Conservation (phyloP, 192 early-diverging fungal species). For the Geranomyces variabilis region DNA sequence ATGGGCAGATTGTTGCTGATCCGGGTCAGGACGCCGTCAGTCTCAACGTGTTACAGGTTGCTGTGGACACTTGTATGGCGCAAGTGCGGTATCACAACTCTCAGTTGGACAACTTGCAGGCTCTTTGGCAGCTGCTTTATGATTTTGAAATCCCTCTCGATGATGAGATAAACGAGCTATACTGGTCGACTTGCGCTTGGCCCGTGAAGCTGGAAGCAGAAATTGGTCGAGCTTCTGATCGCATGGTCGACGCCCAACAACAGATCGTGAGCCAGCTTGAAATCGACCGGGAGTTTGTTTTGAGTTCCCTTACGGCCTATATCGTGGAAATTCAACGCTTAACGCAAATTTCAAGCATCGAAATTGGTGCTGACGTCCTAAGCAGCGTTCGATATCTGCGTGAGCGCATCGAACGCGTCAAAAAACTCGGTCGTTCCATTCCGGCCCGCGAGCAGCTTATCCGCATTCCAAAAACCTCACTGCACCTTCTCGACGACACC, state of each 20-base stretch:
- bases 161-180: constrained; percentile 34
- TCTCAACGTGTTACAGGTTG: constrained; percentile 38
- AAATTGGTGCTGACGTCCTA: constrained; percentile 20
- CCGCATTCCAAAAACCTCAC: constrained; percentile 13
- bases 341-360: constrained; percentile 8
- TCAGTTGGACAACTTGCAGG: constrained; percentile 38
- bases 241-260: constrained; percentile 21
- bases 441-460: constrained; percentile 25
- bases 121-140: constrained; percentile 44
- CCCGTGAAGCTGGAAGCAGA: constrained; percentile 35
- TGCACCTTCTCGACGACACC: constrained; percentile 8
- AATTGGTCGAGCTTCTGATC: constrained; percentile 22
- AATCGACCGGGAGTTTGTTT: constrained; percentile 34
- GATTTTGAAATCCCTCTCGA: constrained; percentile 35
- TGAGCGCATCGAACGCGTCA: constrained; percentile 26
- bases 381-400: constrained; percentile 20
- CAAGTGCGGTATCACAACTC: constrained; percentile 31
- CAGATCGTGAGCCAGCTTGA: constrained; percentile 32
- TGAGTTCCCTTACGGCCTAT: constrained; percentile 27
- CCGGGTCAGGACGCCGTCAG: constrained; percentile 37
- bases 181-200: constrained; percentile 49
- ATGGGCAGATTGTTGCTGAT: constrained; percentile 39
- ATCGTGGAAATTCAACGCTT: constrained; percentile 32
- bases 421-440: constrained; percentile 18
- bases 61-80: constrained; percentile 36